Base-by-base conservation (phyloP, 2,329 filamentous ascomycete species). In the Verticillium tricorpus region DNA sequence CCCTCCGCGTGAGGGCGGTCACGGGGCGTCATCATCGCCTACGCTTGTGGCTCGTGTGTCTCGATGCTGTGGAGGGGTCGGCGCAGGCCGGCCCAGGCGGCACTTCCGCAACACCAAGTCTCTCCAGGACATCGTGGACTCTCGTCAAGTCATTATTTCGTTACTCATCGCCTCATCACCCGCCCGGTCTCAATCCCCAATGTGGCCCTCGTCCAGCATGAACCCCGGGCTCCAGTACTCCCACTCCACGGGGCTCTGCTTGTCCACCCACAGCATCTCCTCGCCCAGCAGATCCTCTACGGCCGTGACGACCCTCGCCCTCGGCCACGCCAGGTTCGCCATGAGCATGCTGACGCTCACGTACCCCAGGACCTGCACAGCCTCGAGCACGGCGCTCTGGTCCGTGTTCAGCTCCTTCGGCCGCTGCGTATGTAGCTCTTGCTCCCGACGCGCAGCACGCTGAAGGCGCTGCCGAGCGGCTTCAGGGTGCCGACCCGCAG, bases 351-450 rank as follows among this genome's bases (percentile, higher is more conserved):
- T 90, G 17, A 96, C 86, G 62, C 89, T 96, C 59, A 98, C 91
- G 71, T 92, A 97, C 1, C 95, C 94, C 11, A 97, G 80, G 11
- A 97, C 82, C 75, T 97, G 92, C 8, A 92, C 92, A 1, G 91
- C 93, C 79, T 98, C 95, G 7, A 99, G 84, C 14, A 97, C 94
- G 2, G 89, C 91, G 58, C 91, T 91, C 79, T 99, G 95, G 73
- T 99, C 95, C 15, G 87, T 93, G 73, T 96, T 97, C 65, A 99
- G 83, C 77, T 99, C 95, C 74, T 96, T 95, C 1, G 95, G 95
- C 50, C 89, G 3, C 92, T 96, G 32, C 95, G 87, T 60, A 99
- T 94, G 76, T 97, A 95, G 64, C 90, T 86, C 71, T 90, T 91
- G 66, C 87, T 87, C 8, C 95, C 95, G 64, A 99, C 91, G 60